Conservation (phyloP, 2,329 filamentous ascomycete species). For the Xylaria sp. region DNA sequence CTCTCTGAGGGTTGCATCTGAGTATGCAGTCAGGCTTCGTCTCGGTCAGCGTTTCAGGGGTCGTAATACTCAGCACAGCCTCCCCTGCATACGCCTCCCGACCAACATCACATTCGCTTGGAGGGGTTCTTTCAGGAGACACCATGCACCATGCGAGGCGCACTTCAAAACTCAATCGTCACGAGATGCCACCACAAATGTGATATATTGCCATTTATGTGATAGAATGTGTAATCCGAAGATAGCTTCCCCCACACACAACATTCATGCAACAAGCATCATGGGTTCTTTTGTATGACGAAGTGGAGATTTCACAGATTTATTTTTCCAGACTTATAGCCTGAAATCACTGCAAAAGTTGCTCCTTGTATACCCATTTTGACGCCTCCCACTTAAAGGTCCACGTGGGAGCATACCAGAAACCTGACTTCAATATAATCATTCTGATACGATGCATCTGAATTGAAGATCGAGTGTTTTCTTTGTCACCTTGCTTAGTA, state of each 20-base stretch:
- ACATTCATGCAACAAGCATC: no score
- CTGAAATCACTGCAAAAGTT: no score
- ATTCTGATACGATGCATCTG: no score
- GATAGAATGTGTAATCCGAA: not conserved
- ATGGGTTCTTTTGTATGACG: no score
- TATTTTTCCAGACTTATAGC: no score
- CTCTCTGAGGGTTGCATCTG: not conserved
- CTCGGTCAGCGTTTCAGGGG: constrained; percentile 25
- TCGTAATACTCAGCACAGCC: constrained; percentile 1
- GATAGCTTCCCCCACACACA: not conserved
- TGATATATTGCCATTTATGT: not conserved
- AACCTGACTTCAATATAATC: no score
- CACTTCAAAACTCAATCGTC: not conserved
- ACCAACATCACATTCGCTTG: not conserved
- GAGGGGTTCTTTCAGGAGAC: not conserved
- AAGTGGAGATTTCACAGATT: no score
- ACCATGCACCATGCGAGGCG: not conserved
- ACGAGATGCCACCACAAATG: not conserved
- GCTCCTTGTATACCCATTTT: no score
- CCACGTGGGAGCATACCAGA: no score
- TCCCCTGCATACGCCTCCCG: not conserved
- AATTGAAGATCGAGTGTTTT: no score
- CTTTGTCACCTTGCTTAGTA: no score
- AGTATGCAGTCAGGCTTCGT: not conserved
- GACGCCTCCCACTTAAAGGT: no score